These are phyloP conservation scores for Ensete ventricosum DNA, from an alignment of 176 grass and related monocot genomes.

Conservation along the genomic window DNA sequence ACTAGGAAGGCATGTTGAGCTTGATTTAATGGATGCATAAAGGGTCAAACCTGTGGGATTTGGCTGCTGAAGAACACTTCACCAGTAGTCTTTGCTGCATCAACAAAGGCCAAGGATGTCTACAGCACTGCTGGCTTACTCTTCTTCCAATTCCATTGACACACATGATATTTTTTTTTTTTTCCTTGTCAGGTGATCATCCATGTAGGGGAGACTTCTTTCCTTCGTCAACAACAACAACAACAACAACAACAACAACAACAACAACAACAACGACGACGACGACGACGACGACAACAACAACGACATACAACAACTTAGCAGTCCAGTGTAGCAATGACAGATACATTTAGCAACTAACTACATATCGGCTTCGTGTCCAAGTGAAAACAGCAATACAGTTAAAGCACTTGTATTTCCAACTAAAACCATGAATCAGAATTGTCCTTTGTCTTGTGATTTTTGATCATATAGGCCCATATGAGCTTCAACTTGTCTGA, in stretches of 20 bases:
- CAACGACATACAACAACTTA: neutral
- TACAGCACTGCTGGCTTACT: too few relatives aligned
- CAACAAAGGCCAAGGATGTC: too few relatives aligned
- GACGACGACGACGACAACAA: too few relatives aligned
- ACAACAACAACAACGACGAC: neutral
- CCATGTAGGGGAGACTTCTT: neutral
- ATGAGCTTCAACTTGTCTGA: neutral
- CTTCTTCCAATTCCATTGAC: neutral
- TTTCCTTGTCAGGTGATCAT: too few relatives aligned
- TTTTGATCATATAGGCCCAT: neutral
- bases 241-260: neutral
- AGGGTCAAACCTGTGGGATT: neutral
- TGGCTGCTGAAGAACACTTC: neutral
- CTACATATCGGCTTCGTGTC: too few relatives aligned
- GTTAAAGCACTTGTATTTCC: neutral
- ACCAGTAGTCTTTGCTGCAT: too few relatives aligned
- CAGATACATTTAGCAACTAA: neutral
- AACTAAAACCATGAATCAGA: neutral
- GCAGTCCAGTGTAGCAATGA: neutral
- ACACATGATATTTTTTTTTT: too few relatives aligned
- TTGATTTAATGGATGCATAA: too few relatives aligned
- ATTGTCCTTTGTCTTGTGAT: neutral
- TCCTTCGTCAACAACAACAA: neutral
- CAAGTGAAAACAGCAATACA: too few relatives aligned
- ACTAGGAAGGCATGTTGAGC: neutral